phyloP scores from a whole-genome alignment of 2,329 filamentous ascomycete species.

The Colletotrichum cereale region DNA sequence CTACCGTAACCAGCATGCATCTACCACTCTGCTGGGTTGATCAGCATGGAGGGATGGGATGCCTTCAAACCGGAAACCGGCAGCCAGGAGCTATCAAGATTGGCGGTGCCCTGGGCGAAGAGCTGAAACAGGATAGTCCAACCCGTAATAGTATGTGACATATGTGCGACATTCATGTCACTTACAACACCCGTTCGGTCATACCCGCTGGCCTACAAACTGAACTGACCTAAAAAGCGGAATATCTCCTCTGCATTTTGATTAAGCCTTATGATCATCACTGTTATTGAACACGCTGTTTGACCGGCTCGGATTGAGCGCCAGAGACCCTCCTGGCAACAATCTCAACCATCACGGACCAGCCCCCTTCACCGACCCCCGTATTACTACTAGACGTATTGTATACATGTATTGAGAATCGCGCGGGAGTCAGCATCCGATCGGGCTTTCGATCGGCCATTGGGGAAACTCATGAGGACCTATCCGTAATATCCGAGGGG shows the following conservation, averaged over 20 bases:
- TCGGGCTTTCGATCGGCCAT: neutral
- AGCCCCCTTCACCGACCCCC: neutral
- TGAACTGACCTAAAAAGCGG: neutral
- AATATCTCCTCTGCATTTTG: no score
- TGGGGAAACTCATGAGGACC: neutral
- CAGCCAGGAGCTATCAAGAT: neutral
- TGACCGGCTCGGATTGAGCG: neutral
- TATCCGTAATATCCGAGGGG: neutral
- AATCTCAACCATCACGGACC: neutral
- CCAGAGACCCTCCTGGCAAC: neutral
- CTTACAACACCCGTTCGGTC: neutral
- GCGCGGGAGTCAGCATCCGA: neutral
- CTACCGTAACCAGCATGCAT: neutral
- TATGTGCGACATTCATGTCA: neutral
- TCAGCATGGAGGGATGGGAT: no score
- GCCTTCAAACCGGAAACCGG: neutral
- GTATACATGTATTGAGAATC: neutral
- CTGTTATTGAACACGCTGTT: neutral
- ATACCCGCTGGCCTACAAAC: neutral
- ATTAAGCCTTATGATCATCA: neutral
- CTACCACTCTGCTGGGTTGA: neutral
- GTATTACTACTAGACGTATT: neutral
- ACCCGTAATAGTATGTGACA: neutral
- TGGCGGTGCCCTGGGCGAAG: neutral
- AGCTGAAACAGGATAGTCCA: neutral